Percentiles rank a stretch among this genome's conserved stretches.
Conservation (phyloP, 2,329 filamentous ascomycete species). For the Parastagonospora avenae region DNA sequence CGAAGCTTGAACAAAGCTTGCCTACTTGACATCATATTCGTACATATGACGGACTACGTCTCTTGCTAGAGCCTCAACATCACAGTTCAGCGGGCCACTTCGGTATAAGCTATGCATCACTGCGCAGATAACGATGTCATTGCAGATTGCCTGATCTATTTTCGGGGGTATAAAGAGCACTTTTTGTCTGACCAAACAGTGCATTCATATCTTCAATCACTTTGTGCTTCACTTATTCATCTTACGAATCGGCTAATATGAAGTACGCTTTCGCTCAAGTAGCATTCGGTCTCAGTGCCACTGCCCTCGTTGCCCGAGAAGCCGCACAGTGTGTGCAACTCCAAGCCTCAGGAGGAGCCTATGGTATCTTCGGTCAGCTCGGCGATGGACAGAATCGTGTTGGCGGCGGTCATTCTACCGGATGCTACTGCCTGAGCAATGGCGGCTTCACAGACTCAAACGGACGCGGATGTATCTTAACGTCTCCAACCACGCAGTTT, state of each 20-base stretch:
- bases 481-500: slow-evolving; percentile 62
- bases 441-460: slow-evolving; percentile 58
- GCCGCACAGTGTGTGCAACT: slow-evolving; percentile 23
- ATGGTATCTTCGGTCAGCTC: slow-evolving; percentile 64
- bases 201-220: neutral
- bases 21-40: slow-evolving; percentile 19
- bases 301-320: slow-evolving; percentile 26
- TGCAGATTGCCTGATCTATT: neutral
- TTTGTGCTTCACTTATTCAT: slow-evolving; percentile 1
- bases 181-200: neutral
- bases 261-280: slow-evolving; percentile 27
- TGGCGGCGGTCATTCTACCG: slow-evolving; percentile 54
- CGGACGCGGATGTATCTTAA: slow-evolving; percentile 67
- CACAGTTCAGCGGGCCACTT: neutral
- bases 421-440: slow-evolving; percentile 61
- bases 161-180: neutral
- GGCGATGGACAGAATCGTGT: slow-evolving; percentile 65
- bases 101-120: neutral
- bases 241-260: slow-evolving; percentile 15
- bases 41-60: slow-evolving; percentile 7
- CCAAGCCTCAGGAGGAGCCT: slow-evolving; percentile 30
- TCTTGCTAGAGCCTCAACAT: slow-evolving; percentile 8
- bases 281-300: slow-evolving; percentile 26
- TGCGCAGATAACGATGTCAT: slow-evolving; percentile 11
- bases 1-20: slow-evolving; percentile 7